These are phyloP conservation scores for Gossypioides kirkii DNA, from an alignment of 345 rosid species.

Conservation along the genomic window DNA sequence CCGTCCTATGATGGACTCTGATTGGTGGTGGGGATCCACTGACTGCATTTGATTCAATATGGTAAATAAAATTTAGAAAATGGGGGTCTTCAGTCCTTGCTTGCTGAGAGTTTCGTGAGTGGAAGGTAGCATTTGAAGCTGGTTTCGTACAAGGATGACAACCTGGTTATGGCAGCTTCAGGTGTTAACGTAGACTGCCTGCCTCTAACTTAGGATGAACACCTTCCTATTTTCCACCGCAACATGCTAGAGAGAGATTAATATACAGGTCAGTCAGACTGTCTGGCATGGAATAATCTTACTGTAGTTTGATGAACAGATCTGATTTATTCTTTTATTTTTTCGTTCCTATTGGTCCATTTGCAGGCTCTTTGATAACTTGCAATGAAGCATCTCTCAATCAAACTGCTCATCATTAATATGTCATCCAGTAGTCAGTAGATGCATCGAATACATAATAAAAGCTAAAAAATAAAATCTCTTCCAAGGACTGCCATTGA, in stretches of 20 bases:
- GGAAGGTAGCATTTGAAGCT: background rate
- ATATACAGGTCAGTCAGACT: background rate
- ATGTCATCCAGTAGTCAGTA: background rate
- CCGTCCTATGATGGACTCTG: background rate
- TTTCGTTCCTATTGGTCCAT: background rate
- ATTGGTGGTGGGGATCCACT: background rate
- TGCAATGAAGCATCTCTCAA: background rate
- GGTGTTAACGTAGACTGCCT: background rate
- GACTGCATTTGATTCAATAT: background rate
- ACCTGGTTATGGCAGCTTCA: background rate
- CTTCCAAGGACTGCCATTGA: background rate
- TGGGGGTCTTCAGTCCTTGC: background rate
- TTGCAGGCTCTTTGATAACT: background rate
- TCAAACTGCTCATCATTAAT: background rate
- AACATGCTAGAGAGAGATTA: background rate
- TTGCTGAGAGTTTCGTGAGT: background rate
- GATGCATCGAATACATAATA: too few relatives aligned
- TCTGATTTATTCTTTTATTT: background rate
- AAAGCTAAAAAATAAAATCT: background rate
- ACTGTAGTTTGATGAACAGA: background rate
- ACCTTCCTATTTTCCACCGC: background rate
- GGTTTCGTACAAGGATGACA: slow-evolving; percentile 12
- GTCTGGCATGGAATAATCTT: background rate
- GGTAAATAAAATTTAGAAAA: background rate
- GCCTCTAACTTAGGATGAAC: background rate